Conservation (phyloP, 345 rosid species). For the Citrus cavaleriei region DNA sequence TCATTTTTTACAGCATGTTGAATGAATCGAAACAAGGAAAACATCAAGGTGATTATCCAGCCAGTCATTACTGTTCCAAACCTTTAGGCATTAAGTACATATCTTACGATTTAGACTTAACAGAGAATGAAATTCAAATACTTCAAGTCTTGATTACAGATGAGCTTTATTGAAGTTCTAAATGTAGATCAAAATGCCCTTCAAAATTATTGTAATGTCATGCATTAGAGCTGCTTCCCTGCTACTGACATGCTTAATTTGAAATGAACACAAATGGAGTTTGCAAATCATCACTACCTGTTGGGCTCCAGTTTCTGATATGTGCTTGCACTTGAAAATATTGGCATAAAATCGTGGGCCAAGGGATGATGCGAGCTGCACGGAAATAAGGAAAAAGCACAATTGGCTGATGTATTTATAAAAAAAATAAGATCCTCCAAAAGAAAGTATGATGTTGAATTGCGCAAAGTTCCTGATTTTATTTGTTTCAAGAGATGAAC, state of each 20-base stretch:
- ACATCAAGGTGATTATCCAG: not conserved
- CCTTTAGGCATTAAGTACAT: not conserved
- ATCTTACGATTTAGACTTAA: not conserved
- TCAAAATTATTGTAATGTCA: not conserved
- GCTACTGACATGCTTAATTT: not conserved
- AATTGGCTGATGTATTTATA: not conserved
- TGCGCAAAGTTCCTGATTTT: not conserved
- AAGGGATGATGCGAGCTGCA: slow-evolving; percentile 96
- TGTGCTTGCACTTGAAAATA: slow-evolving; percentile 95
- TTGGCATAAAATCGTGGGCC: slow-evolving; percentile 93
- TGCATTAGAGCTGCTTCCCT: not conserved
- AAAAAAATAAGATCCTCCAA: not conserved
- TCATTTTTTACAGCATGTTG: not conserved
- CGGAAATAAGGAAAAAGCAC: slow-evolving; percentile 10
- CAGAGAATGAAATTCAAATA: not conserved
- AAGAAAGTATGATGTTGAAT: not conserved
- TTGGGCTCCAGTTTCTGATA: slow-evolving; percentile 99
- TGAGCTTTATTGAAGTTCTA: not conserved
- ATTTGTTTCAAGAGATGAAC: not conserved
- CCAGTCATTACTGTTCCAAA: not conserved
- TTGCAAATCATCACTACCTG: slow-evolving; percentile 44
- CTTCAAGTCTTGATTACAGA: not conserved
- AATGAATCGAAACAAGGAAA: not conserved
- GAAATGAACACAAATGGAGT: not conserved
- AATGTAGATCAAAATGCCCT: not conserved